phyloP scores from a whole-genome alignment of 1,139 yeast species.

The Candida frijolesensis region DNA sequence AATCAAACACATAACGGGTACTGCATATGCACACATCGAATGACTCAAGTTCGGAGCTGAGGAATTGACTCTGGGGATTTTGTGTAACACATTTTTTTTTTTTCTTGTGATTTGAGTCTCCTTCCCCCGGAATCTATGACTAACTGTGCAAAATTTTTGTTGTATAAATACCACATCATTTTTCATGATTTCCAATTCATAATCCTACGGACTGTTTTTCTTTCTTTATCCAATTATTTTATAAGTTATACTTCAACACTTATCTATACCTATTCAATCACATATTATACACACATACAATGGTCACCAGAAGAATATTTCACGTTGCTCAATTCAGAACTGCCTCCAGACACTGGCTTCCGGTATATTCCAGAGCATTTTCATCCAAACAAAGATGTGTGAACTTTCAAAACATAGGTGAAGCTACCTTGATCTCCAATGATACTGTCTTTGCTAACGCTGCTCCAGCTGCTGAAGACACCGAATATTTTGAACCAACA shows the following conservation, averaged over 20 bases:
- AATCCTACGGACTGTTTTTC: background rate
- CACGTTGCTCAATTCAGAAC: slow-evolving; percentile 42
- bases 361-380: slow-evolving; percentile 26
- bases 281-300: slow-evolving; percentile 13
- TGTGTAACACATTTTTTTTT: background rate
- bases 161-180: slow-evolving; percentile 1
- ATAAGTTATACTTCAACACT: background rate
- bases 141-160: background rate
- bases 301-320: slow-evolving; percentile 38
- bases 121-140: slow-evolving; percentile 2
- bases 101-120: background rate
- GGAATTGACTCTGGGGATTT: background rate
- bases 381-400: slow-evolving; percentile 43
- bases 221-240: background rate
- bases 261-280: slow-evolving; percentile 4
- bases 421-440: slow-evolving; percentile 37
- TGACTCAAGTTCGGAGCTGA: slow-evolving; percentile 4
- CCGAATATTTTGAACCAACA: slow-evolving; percentile 41
- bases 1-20: too few relatives aligned
- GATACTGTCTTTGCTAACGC: slow-evolving; percentile 31
- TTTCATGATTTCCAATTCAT: background rate
- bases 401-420: slow-evolving; percentile 38
- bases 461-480: slow-evolving; percentile 18
- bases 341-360: slow-evolving; percentile 51
- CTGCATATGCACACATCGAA: slow-evolving; percentile 2